Base-by-base conservation (phyloP, 2,329 filamentous ascomycete species). In the Falciphora oryzae region DNA sequence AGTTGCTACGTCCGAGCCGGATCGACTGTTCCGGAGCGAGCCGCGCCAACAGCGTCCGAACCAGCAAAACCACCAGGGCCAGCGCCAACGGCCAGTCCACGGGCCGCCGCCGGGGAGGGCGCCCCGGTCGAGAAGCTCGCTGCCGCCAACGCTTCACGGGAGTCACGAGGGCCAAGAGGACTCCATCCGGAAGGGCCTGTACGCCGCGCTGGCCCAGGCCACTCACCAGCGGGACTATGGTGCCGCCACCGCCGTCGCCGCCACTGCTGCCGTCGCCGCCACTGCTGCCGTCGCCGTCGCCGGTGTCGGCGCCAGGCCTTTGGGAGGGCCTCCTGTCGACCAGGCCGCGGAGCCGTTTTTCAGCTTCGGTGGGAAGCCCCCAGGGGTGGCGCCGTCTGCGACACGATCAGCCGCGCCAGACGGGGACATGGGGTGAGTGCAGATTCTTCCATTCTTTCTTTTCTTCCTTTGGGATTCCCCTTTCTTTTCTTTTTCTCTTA, bases 111-210 rank as follows among this genome's bases (percentile, higher is more conserved):
- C 8, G 2, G 27, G 27, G 25, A 28, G 61, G 14, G 14, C 7
- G 38, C 44, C 35, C 6, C 27, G 57, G 13, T 29, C 31, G 28
- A 61, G 68, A 25, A 66, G 64, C 57, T 69, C 68, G 50, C 66
- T 69, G 28, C 65, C 67, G 44, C 65, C 69, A 11, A 53, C 44
- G 44, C 18, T 53, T 25, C 44, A 11, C 44, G 44, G 18, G 22
- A 25, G 44, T 31, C 67, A 69, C 65, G 65, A 69, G 57, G 65
- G 65, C 31, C 63, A 63, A 56, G 68, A 68, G 59, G 67, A 68
- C 61, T 62, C 66, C 31, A 63, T 69, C 32, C 67, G 68, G 29
- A 59, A 59, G 7, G 65, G 65, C 60, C 60, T 69, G 13, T 66
- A 64, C 56, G 65, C 67, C 18, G 63, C 44, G 16, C n/a, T 64